These are phyloP conservation scores for Torulaspora globosa DNA, from an alignment of 1,139 yeast genomes.

Conservation along the genomic window DNA sequence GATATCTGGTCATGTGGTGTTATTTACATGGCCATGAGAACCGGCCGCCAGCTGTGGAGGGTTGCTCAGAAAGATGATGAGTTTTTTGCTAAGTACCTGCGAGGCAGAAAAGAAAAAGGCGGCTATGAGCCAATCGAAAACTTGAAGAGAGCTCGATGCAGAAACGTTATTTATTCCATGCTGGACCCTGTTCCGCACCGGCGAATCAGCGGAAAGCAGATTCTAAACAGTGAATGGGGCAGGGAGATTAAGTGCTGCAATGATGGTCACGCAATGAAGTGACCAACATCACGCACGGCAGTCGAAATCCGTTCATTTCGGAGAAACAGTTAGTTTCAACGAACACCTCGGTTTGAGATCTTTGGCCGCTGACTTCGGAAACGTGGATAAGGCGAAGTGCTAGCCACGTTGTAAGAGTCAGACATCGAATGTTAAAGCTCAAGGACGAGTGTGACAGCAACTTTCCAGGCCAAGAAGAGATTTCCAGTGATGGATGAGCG, in stretches of 20 bases:
- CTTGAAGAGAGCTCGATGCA: constrained; percentile 76
- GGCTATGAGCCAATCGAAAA: constrained; percentile 91
- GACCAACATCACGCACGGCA: background rate
- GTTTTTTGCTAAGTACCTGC: constrained; percentile 67
- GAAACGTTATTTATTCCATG: constrained; percentile 88
- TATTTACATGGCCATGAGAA: constrained; percentile 96
- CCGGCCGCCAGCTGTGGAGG: constrained; percentile 92
- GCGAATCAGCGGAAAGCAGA: constrained; percentile 83
- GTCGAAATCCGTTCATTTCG: background rate
- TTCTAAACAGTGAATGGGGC: constrained; percentile 93
- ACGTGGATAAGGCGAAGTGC: too few relatives aligned
- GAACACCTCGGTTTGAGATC: background rate
- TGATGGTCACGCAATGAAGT: constrained; percentile 44
- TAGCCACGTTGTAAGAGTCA: too few relatives aligned
- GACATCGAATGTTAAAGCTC: too few relatives aligned
- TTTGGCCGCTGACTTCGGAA: background rate
- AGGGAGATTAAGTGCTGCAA: constrained; percentile 77
- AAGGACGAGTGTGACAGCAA: too few relatives aligned
- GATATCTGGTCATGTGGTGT: constrained; percentile 98
- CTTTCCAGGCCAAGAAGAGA: too few relatives aligned
- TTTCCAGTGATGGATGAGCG: too few relatives aligned
- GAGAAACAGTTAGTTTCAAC: background rate
- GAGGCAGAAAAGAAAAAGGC: constrained; percentile 68
- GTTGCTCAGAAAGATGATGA: constrained; percentile 78
- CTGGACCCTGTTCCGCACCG: constrained; percentile 86